These are phyloP conservation scores for Cruciata laevipes DNA, from an alignment of 257 asterid species.

Conservation along the genomic window DNA sequence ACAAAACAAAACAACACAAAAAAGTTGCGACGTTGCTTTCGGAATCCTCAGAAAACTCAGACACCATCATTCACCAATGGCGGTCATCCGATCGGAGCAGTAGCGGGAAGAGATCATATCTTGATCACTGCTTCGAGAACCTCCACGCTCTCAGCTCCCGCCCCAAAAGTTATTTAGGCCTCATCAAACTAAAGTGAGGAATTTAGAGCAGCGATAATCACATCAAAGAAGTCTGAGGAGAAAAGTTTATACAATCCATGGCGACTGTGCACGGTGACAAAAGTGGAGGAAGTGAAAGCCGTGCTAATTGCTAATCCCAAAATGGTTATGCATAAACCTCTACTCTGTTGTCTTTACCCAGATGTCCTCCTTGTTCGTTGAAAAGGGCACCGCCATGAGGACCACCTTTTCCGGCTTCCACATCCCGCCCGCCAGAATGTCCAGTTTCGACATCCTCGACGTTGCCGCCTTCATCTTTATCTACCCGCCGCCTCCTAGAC, in stretches of 20 bases:
- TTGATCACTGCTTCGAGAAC: too few relatives aligned
- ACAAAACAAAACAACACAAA: too few relatives aligned
- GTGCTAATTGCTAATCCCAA: conserved; percentile 70
- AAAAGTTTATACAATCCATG: conserved; percentile 35
- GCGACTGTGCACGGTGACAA: conserved; percentile 71
- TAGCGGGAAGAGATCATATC: too few relatives aligned
- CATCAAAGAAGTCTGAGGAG: conserved; percentile 29
- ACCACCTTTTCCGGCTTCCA: conserved; percentile 62
- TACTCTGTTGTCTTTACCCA: conserved; percentile 95
- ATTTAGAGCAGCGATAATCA: conserved; percentile 59
- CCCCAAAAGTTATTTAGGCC: too few relatives aligned
- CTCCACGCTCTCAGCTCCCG: too few relatives aligned
- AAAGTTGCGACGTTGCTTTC: too few relatives aligned
- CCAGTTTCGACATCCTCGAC: conserved; percentile 83
- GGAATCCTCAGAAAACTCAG: too few relatives aligned
- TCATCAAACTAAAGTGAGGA: too few relatives aligned
- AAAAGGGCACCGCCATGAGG: conserved; percentile 87
- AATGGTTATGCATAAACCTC: conserved; percentile 93
- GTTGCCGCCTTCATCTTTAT: conserved; percentile 82
- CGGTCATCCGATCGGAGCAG: too few relatives aligned
- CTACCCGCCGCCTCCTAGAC: conserved; percentile 57
- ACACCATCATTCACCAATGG: too few relatives aligned
- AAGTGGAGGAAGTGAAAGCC: conserved; percentile 90
- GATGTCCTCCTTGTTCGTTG: conserved; percentile 85
- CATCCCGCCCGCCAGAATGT: conserved; percentile 95